Percentiles rank a stretch among this genome's conserved stretches.
phyloP scores from a whole-genome alignment of 2,329 filamentous ascomycete species.

The Calonectria montana region DNA sequence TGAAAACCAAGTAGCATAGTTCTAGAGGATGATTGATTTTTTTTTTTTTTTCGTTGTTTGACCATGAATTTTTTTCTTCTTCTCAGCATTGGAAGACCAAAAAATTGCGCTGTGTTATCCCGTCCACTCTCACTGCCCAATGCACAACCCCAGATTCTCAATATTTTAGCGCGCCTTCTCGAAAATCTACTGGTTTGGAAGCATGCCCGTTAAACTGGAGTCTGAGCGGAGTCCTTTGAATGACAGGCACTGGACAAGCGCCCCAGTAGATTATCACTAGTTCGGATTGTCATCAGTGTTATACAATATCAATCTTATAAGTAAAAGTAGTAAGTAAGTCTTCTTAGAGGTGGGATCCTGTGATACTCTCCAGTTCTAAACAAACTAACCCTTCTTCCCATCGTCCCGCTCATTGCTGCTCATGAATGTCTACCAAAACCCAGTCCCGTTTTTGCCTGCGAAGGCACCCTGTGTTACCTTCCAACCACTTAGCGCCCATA shows the following conservation, averaged over 20 bases:
- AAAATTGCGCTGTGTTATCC: too few species aligned
- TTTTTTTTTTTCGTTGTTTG: too few species aligned
- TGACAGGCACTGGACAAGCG: neutral
- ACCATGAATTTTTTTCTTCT: neutral
- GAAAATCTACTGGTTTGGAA: neutral
- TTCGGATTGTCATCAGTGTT: neutral
- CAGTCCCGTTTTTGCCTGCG: constrained; percentile 28
- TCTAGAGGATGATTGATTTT: too few species aligned
- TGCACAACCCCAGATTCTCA: neutral
- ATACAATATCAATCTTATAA: neutral
- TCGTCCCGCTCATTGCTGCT: constrained; percentile 16
- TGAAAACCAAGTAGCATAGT: too few species aligned
- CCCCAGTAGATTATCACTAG: neutral
- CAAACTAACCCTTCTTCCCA: constrained; percentile 1
- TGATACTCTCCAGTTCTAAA: constrained; percentile 18
- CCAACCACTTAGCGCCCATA: constrained; percentile 30
- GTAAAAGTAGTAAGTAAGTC: neutral
- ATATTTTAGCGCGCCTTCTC: neutral
- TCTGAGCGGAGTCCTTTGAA: neutral
- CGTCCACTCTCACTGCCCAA: neutral
- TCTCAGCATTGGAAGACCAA: too few species aligned
- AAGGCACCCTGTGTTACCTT: constrained; percentile 32
- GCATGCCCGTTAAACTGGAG: neutral
- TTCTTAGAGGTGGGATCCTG: constrained; percentile 19
- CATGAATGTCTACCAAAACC: constrained; percentile 28